Conservation (phyloP, 2,329 filamentous ascomycete species). For the Coniochaeta hoffmannii region DNA sequence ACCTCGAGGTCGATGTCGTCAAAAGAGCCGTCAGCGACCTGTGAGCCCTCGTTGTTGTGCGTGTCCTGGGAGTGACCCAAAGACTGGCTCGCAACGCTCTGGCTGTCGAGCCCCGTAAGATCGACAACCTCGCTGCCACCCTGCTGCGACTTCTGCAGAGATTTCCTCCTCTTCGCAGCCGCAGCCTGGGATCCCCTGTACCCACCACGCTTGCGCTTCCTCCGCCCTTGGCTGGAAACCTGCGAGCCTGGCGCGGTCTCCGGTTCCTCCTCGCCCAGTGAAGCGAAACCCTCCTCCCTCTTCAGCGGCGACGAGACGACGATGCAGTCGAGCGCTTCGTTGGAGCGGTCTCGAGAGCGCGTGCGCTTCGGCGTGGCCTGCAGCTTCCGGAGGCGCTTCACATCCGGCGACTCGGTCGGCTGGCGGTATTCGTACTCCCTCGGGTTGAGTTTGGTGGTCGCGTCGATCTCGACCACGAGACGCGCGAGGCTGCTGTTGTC, state of each 20-base stretch:
- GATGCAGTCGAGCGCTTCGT: conserved; percentile 21
- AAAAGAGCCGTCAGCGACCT: not conserved
- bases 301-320: conserved; percentile 15
- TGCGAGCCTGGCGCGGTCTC: conserved; percentile 1
- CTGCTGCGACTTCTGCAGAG: not conserved
- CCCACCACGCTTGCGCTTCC: conserved; percentile 1
- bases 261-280: not conserved
- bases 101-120: not conserved
- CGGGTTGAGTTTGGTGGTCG: conserved; percentile 22
- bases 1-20: conserved; percentile 19
- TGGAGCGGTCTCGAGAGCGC: not conserved
- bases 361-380: not conserved
- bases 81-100: not conserved
- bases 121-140: not conserved
- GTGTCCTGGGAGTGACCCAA: not conserved
- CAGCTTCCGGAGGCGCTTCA: conserved; percentile 5
- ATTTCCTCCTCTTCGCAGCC: conserved; percentile 2
- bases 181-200: not conserved
- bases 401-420: conserved; percentile 20
- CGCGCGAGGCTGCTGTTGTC: conserved; percentile 41
- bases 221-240: not conserved
- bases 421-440: conserved; percentile 17
- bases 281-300: conserved; percentile 8
- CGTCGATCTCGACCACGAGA: conserved; percentile 42
- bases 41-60: not conserved